phyloP scores from a whole-genome alignment of 148 eudicot genomes.

The Cornus controversa region DNA sequence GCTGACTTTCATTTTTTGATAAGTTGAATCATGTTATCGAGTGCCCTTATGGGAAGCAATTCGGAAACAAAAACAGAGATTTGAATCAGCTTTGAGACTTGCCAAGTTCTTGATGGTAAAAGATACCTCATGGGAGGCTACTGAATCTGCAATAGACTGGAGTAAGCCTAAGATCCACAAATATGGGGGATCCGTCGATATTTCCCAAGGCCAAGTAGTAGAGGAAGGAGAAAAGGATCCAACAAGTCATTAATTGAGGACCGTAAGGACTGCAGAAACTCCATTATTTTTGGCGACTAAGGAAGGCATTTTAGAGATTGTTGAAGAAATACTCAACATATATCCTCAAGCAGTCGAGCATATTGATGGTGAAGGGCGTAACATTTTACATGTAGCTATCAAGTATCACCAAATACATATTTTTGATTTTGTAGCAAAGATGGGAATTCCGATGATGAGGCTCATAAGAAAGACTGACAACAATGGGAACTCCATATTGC shows the following conservation, averaged over 20 bases:
- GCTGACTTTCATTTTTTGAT: not conserved
- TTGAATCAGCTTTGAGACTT: not conserved
- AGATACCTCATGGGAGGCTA: not conserved
- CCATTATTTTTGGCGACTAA: not conserved
- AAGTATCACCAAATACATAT: conserved; percentile 4
- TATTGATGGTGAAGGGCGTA: not conserved
- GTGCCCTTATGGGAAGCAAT: not conserved
- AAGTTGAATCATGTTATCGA: not conserved
- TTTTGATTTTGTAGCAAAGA: not conserved
- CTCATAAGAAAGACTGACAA: not conserved
- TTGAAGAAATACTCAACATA: not conserved
- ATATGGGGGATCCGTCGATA: not conserved
- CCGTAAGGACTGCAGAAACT: not conserved
- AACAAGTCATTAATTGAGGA: not conserved
- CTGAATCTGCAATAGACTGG: no score
- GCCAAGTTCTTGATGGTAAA: not conserved
- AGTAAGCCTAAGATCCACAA: conserved; percentile 5
- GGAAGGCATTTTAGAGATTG: conserved; percentile 4
- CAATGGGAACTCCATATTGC: not conserved
- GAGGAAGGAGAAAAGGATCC: not conserved
- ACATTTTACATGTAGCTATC: conserved; percentile 5
- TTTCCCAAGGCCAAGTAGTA: not conserved
- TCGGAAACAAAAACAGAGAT: not conserved
- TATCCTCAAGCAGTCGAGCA: conserved; percentile 6
- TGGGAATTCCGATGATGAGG: not conserved